phyloP scores from a whole-genome alignment of 2,329 filamentous ascomycete species.

The Hypoxylon sp. region DNA sequence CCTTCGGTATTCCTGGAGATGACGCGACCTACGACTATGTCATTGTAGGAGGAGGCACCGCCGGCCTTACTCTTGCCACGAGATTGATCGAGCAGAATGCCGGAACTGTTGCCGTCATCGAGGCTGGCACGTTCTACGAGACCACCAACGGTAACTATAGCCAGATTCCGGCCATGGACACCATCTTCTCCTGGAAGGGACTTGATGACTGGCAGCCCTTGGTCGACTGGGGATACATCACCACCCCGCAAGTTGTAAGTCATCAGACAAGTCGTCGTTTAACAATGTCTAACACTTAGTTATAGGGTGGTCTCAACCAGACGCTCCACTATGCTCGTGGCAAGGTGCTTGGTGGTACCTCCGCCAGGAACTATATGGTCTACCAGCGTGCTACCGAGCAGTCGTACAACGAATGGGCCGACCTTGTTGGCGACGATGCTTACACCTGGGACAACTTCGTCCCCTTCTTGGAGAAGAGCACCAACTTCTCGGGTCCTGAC shows the following conservation, averaged over 20 bases:
- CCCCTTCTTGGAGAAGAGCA: constrained; percentile 28
- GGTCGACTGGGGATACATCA: constrained; percentile 49
- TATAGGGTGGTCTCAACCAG: constrained; percentile 19
- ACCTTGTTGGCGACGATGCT: constrained; percentile 26
- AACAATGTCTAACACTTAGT: constrained; percentile 11
- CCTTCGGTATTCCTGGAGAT: constrained; percentile 9
- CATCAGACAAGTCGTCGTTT: not conserved
- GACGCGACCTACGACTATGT: constrained; percentile 8
- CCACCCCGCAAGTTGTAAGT: constrained; percentile 43
- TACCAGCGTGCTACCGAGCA: constrained; percentile 32
- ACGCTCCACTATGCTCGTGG: constrained; percentile 41
- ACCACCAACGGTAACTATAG: constrained; percentile 33
- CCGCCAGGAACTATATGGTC: constrained; percentile 42
- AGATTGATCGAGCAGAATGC: constrained; percentile 7
- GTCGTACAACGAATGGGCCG: constrained; percentile 29
- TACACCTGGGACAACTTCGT: constrained; percentile 29
- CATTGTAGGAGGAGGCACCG: constrained; percentile 2
- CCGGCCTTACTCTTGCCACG: constrained; percentile 1
- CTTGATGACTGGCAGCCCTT: constrained; percentile 38
- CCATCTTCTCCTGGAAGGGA: constrained; percentile 38
- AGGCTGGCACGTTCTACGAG: constrained; percentile 7
- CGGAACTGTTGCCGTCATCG: constrained; percentile 2
- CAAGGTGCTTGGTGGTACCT: constrained; percentile 42
- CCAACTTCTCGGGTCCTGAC: constrained; percentile 30
- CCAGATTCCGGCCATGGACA: constrained; percentile 43